Conservation (phyloP, 225 moss, liverwort and hornwort genomes). For the Pseudisothecium myosuroides region DNA sequence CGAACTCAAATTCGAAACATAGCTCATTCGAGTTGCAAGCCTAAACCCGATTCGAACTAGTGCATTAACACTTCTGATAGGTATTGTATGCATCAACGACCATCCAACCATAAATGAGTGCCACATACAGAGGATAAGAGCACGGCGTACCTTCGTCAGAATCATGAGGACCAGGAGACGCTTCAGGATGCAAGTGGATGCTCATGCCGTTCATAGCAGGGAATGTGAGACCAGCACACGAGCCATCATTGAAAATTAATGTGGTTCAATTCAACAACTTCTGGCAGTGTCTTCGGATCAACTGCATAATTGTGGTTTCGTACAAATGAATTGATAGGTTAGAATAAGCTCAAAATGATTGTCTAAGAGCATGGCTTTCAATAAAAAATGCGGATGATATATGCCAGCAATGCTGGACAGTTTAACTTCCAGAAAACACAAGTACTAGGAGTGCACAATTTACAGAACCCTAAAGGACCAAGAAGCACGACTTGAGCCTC, state of each 20-base stretch:
- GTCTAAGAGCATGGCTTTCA: neutral
- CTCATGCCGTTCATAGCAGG: constrained; percentile 63
- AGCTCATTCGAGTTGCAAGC: neutral
- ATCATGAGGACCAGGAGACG: constrained; percentile 79
- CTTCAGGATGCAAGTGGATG: constrained; percentile 83
- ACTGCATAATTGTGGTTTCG: constrained; percentile 87
- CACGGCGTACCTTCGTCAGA: constrained; percentile 49
- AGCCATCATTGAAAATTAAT: constrained; percentile 67
- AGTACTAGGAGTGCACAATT: neutral
- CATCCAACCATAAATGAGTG: neutral
- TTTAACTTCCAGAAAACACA: neutral
- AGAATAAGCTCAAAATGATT: neutral
- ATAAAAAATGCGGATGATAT: neutral
- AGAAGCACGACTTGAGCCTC: no score
- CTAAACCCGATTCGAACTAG: neutral
- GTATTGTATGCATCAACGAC: neutral
- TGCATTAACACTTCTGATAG: neutral
- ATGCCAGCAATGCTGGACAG: neutral
- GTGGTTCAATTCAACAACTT: constrained; percentile 71
- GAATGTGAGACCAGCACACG: constrained; percentile 68
- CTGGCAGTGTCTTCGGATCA: constrained; percentile 60
- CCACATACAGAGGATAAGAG: neutral
- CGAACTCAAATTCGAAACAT: neutral
- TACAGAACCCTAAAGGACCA: neutral
- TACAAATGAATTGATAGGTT: neutral